Conservation (phyloP, 108 stramenopile genomes). For the Pseudonitzschia delicatissima region DNA sequence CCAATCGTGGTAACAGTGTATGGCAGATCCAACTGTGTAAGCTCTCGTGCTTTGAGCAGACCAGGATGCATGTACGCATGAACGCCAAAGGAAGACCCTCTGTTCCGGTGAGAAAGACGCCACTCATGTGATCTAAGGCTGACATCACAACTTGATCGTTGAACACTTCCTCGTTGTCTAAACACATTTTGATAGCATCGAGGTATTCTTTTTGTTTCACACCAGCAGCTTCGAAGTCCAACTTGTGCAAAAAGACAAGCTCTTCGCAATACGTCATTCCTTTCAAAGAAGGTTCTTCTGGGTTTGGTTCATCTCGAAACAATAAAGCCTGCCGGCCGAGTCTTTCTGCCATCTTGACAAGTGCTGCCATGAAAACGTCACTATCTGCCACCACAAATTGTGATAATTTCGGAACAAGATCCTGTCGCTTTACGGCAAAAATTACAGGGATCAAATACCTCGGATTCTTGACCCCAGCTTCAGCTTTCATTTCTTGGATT, state of each 20-base stretch:
- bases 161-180: conserved; percentile 77
- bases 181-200: conserved; percentile 67
- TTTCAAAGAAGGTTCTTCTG: conserved; percentile 48
- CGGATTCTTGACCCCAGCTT: conserved; percentile 61
- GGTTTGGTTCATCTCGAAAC: conserved; percentile 75
- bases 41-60: conserved; percentile 85
- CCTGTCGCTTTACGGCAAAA: conserved; percentile 62
- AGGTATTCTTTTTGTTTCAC: conserved; percentile 83
- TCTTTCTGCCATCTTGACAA: conserved; percentile 70
- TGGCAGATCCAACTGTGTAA: conserved; percentile 85
- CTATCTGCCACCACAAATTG: conserved; percentile 73
- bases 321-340: conserved; percentile 66
- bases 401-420: conserved; percentile 54
- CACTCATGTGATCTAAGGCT: conserved; percentile 80
- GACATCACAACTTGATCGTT: conserved; percentile 74
- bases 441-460: conserved; percentile 79
- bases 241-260: conserved; percentile 75
- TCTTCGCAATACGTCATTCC: conserved; percentile 87
- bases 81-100: conserved; percentile 79
- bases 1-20: conserved; percentile 71
- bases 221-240: conserved; percentile 72
- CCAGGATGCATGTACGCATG: conserved; percentile 87
- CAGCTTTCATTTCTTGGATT: conserved; percentile 70
- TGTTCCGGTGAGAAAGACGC: conserved; percentile 55
- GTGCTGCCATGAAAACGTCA: conserved; percentile 62